phyloP scores from a whole-genome alignment of 805 yeast species.

The Saccharomycopsis oosterbeekiorum region DNA sequence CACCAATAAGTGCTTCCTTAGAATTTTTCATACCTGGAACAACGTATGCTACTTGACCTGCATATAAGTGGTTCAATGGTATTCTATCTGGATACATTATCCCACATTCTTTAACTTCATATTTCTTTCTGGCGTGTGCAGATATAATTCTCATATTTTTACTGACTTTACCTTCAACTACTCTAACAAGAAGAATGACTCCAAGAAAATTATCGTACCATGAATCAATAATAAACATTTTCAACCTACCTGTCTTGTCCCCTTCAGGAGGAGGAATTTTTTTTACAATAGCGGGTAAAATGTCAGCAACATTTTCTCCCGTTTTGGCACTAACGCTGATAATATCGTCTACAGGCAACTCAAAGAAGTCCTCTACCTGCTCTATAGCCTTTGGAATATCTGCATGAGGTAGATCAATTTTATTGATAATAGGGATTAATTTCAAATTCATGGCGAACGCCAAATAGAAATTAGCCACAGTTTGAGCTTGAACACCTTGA shows the following conservation, averaged over 20 bases:
- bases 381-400: conserved; percentile 71
- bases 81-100: conserved; percentile 88
- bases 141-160: conserved; percentile 70
- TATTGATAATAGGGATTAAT: conserved; percentile 82
- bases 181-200: conserved; percentile 73
- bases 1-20: conserved; percentile 82
- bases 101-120: conserved; percentile 89
- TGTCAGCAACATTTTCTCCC: conserved; percentile 65
- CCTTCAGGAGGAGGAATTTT: conserved; percentile 77
- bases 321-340: conserved; percentile 88
- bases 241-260: conserved; percentile 38
- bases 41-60: conserved; percentile 93
- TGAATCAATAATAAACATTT: conserved; percentile 85
- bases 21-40: conserved; percentile 92
- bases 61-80: conserved; percentile 50
- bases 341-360: conserved; percentile 61
- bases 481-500: conserved; percentile 96
- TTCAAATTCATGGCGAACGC: conserved; percentile 80
- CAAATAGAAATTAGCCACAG: conserved; percentile 91
- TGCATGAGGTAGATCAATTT: conserved; percentile 83
- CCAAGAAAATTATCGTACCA: conserved; percentile 95
- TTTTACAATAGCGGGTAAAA: conserved; percentile 76
- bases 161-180: conserved; percentile 72
- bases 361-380: conserved; percentile 80
- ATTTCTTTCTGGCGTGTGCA: conserved; percentile 64